Evolutionary conservation across 2,329 filamentous ascomycete species (phyloP), one percentile per base, ranked within the genome.

Genomic region (Macrophomina tecta): DNA sequence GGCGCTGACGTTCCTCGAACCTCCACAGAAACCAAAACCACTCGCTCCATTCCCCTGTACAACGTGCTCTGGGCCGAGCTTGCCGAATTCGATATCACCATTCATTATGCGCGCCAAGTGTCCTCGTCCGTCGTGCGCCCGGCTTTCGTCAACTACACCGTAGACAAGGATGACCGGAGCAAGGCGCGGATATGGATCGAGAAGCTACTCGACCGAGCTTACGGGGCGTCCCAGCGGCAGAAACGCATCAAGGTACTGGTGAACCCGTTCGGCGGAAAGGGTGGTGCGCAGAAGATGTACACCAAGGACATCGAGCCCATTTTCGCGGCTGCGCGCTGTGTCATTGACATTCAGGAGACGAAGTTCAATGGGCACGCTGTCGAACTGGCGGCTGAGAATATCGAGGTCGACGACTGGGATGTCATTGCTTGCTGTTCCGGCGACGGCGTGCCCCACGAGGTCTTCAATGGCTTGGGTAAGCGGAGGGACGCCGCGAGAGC

Each of bases 251-350:
- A 95, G 77, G 89, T 98, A 12, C 82, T 98, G 51, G 85, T 99
- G 69, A 99, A 99, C 77, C 95, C 95, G 0, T 91, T 94, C 73
- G 92, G 93, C 14, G 95, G 95, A 0, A 91, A 93, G 49, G 94
- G 94, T 16, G 82, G 82, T 48, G 94, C 93, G 1, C 81, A 87
- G 69, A 91, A 88, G 74, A 85, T 89, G 70, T 98, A 93, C 85
- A 82, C 89, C 66, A 86, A 85, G 52, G 85, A 94, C 70, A 91
- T 94, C 53, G 89, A 90, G 73, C 94, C 94, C 8, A 86, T 99
- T 40, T 89, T 99, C 69, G 87, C 89, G 16, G 93, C 93, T 0
- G 94, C 95, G 0, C 85, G 87, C 63, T 95, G 94, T 82, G 80
- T 86, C 48, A 77, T 97, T 28, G 91, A 96, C 70, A 85, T 93